Conservation (phyloP, 495 filamentous ascomycete genomes). For the Pseudomonodictys pantanalensis region DNA sequence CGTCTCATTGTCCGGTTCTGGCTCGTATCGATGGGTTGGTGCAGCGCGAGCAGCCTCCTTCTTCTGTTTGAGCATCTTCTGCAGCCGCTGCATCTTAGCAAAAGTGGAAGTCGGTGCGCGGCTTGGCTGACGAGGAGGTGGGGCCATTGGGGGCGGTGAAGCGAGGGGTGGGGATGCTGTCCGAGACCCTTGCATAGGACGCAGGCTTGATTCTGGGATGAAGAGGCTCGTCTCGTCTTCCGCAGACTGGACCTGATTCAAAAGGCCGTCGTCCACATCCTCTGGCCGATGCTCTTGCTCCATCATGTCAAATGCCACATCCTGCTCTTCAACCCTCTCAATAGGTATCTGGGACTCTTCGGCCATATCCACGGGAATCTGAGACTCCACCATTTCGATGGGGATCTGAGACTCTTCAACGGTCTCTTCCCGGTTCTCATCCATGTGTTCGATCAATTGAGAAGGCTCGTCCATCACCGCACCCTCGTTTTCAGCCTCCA, state of each 20-base stretch:
- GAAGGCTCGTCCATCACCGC: too few relatives aligned
- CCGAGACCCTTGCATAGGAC: not conserved
- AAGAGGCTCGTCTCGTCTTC: not conserved
- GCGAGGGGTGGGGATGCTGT: not conserved
- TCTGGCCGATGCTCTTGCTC: not conserved
- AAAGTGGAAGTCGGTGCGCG: not conserved
- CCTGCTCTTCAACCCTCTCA: too few relatives aligned
- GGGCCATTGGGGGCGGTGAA: not conserved
- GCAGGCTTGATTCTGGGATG: not conserved
- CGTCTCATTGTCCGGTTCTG: not conserved
- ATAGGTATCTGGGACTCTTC: too few relatives aligned
- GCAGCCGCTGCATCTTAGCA: constrained; percentile 4
- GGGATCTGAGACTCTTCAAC: too few relatives aligned
- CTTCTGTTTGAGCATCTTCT: constrained; percentile 4
- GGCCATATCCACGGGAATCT: too few relatives aligned
- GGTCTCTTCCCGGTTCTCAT: too few relatives aligned
- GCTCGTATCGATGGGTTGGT: not conserved
- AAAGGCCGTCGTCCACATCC: not conserved
- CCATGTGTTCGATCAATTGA: too few relatives aligned
- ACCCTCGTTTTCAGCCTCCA: too few relatives aligned
- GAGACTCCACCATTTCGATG: too few relatives aligned
- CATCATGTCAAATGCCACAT: not conserved
- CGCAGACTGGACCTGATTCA: not conserved
- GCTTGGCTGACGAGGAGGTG: not conserved
- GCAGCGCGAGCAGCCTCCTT: constrained; percentile 2